Percentiles rank a stretch among this genome's conserved stretches.
These are phyloP conservation scores for Botryotinia globosa DNA, from an alignment of 2,329 filamentous ascomycete species.

Conservation along the genomic window DNA sequence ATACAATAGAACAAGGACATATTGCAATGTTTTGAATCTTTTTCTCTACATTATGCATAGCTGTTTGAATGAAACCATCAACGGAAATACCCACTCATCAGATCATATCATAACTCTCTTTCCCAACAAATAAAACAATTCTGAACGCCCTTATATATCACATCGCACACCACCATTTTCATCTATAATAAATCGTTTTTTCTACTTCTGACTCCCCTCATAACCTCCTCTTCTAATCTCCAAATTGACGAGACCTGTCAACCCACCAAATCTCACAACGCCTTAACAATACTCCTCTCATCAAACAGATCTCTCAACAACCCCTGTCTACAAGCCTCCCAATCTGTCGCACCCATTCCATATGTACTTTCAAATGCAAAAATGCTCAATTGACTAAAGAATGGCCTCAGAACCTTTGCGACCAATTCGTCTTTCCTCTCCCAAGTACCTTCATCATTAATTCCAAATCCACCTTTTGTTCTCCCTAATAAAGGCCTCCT, in stretches of 20 bases:
- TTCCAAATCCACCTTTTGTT: conserved; percentile 38
- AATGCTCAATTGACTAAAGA: conserved; percentile 89
- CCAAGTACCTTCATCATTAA: conserved; percentile 53
- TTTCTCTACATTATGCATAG: background rate
- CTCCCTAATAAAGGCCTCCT: conserved; percentile 43
- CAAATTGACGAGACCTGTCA: background rate
- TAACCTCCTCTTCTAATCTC: background rate
- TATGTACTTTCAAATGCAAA: conserved; percentile 92
- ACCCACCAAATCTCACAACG: conserved; percentile 34
- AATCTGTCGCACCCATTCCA: conserved; percentile 70
- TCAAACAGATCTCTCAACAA: conserved; percentile 77
- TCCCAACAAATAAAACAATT: conserved; percentile 1
- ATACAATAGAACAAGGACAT: background rate
- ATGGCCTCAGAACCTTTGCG: conserved; percentile 76
- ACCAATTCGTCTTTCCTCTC: conserved; percentile 68
- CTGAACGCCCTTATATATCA: background rate
- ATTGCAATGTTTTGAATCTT: background rate
- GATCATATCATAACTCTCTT: background rate
- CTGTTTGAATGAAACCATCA: background rate
- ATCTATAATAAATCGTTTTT: conserved; percentile 4
- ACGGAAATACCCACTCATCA: background rate
- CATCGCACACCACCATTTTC: background rate
- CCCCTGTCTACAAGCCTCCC: conserved; percentile 59
- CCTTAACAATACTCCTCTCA: conserved; percentile 65
- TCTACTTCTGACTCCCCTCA: background rate